Evolutionary conservation across 2,329 filamentous ascomycete genomes (phyloP).

Genomic region (Eutypella sp.): DNA sequence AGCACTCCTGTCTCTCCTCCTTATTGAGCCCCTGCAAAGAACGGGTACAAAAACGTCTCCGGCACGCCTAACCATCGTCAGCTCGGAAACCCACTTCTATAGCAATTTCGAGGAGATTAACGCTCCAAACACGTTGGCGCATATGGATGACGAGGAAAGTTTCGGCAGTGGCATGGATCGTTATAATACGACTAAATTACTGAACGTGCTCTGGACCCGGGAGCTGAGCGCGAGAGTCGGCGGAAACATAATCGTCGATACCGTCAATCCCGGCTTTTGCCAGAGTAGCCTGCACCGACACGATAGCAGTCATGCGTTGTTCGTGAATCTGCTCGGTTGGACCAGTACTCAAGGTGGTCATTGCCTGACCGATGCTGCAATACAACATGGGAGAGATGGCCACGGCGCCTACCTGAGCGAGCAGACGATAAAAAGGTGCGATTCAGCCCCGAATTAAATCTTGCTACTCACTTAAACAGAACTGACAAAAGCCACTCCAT

Average conservation of each 20-base stretch:
- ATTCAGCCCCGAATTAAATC: background rate
- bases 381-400: slow-evolving; percentile 4
- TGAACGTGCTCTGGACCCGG: slow-evolving; percentile 13
- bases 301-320: slow-evolving; percentile 1
- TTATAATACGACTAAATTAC: slow-evolving; percentile 10
- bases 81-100: slow-evolving; percentile 10
- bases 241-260: slow-evolving; percentile 4
- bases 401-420: slow-evolving; percentile 15
- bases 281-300: slow-evolving; percentile 10
- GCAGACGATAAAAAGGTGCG: slow-evolving; percentile 12
- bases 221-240: slow-evolving; percentile 7
- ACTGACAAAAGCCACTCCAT: background rate
- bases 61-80: slow-evolving; percentile 7
- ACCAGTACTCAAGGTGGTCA: slow-evolving; percentile 11
- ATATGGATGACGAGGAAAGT: slow-evolving; percentile 6
- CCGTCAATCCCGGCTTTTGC: slow-evolving; percentile 11
- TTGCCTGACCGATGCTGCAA: slow-evolving; percentile 9
- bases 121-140: slow-evolving; percentile 2
- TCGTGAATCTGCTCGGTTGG: slow-evolving; percentile 8
- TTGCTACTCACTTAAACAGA: background rate
- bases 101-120: slow-evolving; percentile 8
- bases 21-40: background rate
- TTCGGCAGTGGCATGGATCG: slow-evolving; percentile 6
- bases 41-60: background rate
- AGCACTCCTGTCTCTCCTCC: slow-evolving; percentile 14